Percentiles rank a stretch among this genome's conserved stretches.
phyloP scores from a whole-genome alignment of 257 asterid genomes.

The Nicotiana tabacum region DNA sequence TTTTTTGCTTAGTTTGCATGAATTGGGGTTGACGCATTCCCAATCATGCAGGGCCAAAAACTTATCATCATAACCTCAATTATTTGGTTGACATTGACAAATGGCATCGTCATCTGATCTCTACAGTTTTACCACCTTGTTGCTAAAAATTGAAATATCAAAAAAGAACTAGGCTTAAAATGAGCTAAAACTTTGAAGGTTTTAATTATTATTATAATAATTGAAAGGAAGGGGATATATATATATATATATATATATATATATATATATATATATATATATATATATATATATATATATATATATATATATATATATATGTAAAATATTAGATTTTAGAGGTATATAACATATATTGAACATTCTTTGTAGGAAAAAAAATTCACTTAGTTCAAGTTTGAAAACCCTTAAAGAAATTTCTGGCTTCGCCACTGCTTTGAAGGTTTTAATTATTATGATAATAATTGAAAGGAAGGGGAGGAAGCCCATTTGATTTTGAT shows the following conservation, averaged over 20 bases:
- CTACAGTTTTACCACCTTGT: background rate
- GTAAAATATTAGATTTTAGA: no score
- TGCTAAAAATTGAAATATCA: background rate
- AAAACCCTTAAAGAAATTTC: no score
- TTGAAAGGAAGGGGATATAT: no score
- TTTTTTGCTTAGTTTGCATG: constrained; percentile 10
- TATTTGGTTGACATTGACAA: constrained; percentile 19
- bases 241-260: no score
- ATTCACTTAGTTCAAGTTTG: no score
- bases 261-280: no score
- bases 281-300: no score
- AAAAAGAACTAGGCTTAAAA: background rate
- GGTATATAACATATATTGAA: no score
- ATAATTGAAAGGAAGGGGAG: background rate
- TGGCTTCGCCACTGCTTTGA: background rate
- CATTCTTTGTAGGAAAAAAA: no score
- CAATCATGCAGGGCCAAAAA: constrained; percentile 11
- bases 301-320: no score
- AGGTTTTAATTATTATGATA: background rate
- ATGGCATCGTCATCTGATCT: background rate
- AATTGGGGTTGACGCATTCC: background rate
- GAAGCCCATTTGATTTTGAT: background rate
- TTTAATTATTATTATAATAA: no score
- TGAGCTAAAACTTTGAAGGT: background rate
- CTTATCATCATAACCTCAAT: constrained; percentile 15